Conservation (phyloP, 805 yeast genomes). For the Millerago galiae region DNA sequence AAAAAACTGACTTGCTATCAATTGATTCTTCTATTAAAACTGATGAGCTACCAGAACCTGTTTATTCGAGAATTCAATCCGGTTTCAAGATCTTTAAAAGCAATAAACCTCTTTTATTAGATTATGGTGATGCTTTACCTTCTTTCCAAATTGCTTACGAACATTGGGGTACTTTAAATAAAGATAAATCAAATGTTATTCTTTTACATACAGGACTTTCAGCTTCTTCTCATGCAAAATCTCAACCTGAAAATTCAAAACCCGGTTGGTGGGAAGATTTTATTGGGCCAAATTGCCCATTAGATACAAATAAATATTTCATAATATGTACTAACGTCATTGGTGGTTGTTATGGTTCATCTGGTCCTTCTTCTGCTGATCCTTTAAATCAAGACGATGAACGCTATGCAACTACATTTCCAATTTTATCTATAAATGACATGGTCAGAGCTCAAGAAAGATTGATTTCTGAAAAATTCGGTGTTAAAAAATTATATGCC, state of each 20-base stretch:
- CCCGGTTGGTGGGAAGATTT: slow-evolving; percentile 97
- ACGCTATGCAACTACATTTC: slow-evolving; percentile 81
- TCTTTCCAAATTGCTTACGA: slow-evolving; percentile 84
- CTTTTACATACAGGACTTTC: slow-evolving; percentile 86
- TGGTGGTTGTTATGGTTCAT: slow-evolving; percentile 93
- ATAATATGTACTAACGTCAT: slow-evolving; percentile 86
- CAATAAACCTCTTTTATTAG: slow-evolving; percentile 58
- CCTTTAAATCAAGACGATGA: slow-evolving; percentile 48
- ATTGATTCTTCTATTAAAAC: slow-evolving; percentile 13
- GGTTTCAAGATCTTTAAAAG: slow-evolving; percentile 61
- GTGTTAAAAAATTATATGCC: slow-evolving; percentile 61
- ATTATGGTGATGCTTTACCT: slow-evolving; percentile 75
- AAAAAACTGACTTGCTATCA: slow-evolving; percentile 33
- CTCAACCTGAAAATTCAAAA: slow-evolving; percentile 59
- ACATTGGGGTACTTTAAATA: slow-evolving; percentile 78
- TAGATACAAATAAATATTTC: slow-evolving; percentile 79
- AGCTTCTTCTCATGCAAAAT: slow-evolving; percentile 90
- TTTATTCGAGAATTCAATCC: slow-evolving; percentile 60
- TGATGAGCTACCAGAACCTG: slow-evolving; percentile 75
- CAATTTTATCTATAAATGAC: slow-evolving; percentile 78
- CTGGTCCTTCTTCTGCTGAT: slow-evolving; percentile 81
- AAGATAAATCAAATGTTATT: slow-evolving; percentile 61
- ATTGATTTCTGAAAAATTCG: slow-evolving; percentile 54
- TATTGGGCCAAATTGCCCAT: slow-evolving; percentile 71
- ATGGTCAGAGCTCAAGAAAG: slow-evolving; percentile 87